These are phyloP conservation scores for Candolleomyces efflorescens DNA, from an alignment of 768 basidiomycete genomes.

Conservation along the genomic window DNA sequence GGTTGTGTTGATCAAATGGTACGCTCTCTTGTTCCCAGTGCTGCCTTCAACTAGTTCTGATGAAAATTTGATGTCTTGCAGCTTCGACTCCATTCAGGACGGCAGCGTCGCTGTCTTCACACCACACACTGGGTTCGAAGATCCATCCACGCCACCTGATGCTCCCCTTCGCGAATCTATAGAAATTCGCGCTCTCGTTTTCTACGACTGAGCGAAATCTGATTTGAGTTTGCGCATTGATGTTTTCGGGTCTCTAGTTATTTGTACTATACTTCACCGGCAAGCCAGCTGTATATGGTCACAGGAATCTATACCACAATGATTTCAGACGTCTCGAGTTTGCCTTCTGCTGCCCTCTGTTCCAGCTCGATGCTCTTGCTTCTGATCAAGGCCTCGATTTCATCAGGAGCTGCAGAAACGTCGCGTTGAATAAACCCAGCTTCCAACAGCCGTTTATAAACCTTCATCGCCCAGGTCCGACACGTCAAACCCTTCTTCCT, in stretches of 20 bases:
- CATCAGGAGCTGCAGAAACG: no score
- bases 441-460: no score
- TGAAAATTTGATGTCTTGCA: constrained; percentile 2
- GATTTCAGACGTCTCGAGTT: no score
- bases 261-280: not conserved
- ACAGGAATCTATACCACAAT: no score
- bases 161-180: constrained; percentile 53
- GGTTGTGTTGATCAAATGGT: constrained; percentile 52
- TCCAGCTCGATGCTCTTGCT: no score
- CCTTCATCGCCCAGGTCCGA: no score
- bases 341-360: no score
- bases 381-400: no score
- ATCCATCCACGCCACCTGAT: constrained; percentile 47
- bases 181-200: constrained; percentile 60
- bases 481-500: no score
- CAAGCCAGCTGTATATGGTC: not conserved
- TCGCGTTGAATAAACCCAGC: no score
- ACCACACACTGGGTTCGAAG: constrained; percentile 60
- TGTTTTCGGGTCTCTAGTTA: not conserved
- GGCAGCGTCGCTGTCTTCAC: constrained; percentile 51
- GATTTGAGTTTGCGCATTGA: not conserved
- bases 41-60: not conserved
- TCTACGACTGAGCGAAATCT: constrained; percentile 37
- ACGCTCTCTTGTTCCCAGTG: constrained; percentile 10
- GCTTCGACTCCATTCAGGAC: constrained; percentile 32